A percentile compares a stretch with the other conserved stretches of the same genome.
phyloP scores from a whole-genome alignment of 768 basidiomycete genomes.

The Pulveroboletus sp. region DNA sequence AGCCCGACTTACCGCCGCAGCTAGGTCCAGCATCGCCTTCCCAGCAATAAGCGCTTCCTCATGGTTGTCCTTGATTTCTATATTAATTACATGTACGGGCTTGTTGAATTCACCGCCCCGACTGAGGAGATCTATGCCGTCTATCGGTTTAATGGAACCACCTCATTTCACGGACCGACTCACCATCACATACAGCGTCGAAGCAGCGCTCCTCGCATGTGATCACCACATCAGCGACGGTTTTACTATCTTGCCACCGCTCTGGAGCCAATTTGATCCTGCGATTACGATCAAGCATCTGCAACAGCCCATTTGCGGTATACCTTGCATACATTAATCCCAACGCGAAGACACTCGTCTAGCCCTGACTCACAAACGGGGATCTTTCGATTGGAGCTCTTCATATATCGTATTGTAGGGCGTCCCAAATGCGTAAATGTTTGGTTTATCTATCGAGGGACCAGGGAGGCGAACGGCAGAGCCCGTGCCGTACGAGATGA shows the following conservation, averaged over 20 bases:
- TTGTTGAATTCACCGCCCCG: constrained; percentile 91
- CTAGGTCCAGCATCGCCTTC: constrained; percentile 89
- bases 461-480: constrained; percentile 96
- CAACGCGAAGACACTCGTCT: constrained; percentile 1
- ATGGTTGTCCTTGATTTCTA: constrained; percentile 98
- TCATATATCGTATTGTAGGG: constrained; percentile 95
- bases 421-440: constrained; percentile 94
- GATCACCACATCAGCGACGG: constrained; percentile 92
- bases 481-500: constrained; percentile 93
- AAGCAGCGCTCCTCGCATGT: constrained; percentile 99
- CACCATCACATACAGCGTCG: constrained; percentile 97
- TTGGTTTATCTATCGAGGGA: constrained; percentile 94
- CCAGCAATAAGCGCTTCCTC: constrained; percentile 97
- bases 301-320: constrained; percentile 85
- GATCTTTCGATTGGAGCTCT: constrained; percentile 80
- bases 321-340: constrained; percentile 51
- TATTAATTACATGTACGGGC: constrained; percentile 93
- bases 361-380: constrained; percentile 59
- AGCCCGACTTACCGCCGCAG: constrained; percentile 64
- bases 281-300: constrained; percentile 95
- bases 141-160: constrained; percentile 9
- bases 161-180: constrained; percentile 24
- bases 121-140: constrained; percentile 64
- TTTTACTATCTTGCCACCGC: constrained; percentile 90
- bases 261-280: constrained; percentile 90